These are phyloP conservation scores for Geoglossum cookeanum DNA, from an alignment of 2,329 filamentous ascomycete species.

Conservation along the genomic window DNA sequence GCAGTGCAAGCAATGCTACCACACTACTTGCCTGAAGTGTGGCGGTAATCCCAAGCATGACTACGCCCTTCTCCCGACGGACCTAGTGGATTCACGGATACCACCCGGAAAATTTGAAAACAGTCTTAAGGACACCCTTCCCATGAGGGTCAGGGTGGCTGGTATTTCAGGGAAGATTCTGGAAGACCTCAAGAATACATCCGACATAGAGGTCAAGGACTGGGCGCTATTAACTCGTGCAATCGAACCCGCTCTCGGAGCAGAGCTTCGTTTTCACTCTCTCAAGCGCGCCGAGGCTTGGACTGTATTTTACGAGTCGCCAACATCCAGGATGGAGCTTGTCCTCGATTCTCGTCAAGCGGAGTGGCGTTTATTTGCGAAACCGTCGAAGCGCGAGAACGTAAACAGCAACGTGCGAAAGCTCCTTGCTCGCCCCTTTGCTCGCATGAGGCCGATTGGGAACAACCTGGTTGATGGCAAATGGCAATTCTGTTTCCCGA, in stretches of 20 bases:
- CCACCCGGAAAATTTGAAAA: conserved; percentile 22
- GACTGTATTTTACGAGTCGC: conserved; percentile 24
- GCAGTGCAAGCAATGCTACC: conserved; percentile 30
- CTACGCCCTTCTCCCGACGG: conserved; percentile 17
- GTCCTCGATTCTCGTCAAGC: conserved; percentile 15
- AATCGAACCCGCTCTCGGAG: conserved; percentile 16
- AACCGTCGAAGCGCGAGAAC: conserved; percentile 20
- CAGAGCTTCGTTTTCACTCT: conserved; percentile 17
- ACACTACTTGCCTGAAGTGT: conserved; percentile 35
- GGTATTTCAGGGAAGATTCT: conserved; percentile 15
- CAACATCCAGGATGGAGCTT: conserved; percentile 22
- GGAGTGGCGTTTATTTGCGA: conserved; percentile 31
- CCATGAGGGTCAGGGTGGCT: conserved; percentile 21
- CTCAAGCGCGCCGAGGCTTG: conserved; percentile 21
- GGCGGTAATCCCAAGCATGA: conserved; percentile 33
- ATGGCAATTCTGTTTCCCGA: conserved; percentile 27
- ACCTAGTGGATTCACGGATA: conserved; percentile 9
- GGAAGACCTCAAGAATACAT: conserved; percentile 8
- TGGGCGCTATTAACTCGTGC: conserved; percentile 19
- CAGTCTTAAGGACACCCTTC: conserved; percentile 23
- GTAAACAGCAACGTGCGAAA: conserved; percentile 23
- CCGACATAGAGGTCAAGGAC: conserved; percentile 9
- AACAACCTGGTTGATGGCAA: conserved; percentile 19
- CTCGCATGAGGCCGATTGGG: conserved; percentile 23
- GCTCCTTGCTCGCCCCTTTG: conserved; percentile 27